Base-by-base conservation (phyloP, 2,329 filamentous ascomycete genomes). In the Zasmidium citrigriseum region DNA sequence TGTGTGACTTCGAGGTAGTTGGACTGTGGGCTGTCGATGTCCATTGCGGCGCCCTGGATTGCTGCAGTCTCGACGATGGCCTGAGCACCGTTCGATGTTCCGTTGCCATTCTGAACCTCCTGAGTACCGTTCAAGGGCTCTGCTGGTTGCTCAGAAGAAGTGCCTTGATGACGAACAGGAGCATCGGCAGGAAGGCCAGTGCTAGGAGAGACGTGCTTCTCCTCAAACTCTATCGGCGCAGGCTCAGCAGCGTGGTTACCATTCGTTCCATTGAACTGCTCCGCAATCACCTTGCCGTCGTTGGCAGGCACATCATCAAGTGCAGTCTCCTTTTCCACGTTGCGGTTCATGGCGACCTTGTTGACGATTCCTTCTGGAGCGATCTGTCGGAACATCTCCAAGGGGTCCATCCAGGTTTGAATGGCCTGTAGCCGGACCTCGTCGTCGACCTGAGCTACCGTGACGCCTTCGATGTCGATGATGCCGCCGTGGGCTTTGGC, bases 361-460 rank as follows among this genome's bases (percentile, higher is more conserved):
- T 76, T 78, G 50, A 80, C 77, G 22, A 80, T 72, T 9, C 80
- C 80, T 14, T 78, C 66, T 0, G 79, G 78, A 1, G 80, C 80
- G 51, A 89, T 88, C 74, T 88, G 86, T 4, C 84, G 77, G 68
- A 89, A 89, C 85, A 89, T 86, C 44, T 85, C 81, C 68, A 87
- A 73, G 0, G 86, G 84, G 66, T 89, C 86, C 64, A 86, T 88
- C 80, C 84, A 89, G 0, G 85, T 86, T 60, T 88, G 83, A 2
- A 89, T 77, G 18, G 75, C 77, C 63, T 83, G 78, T 2, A 89
- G 72, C 58, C 84, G 81, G 45, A 88, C 73, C 59, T 81, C 80
- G 14, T 85, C 83, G 65, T 88, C 84, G 4, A 89, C 81, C 20
- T 79, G 79, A 11, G 86, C 87, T 14, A 88, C 78, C 0, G 83